Evolutionary conservation across 257 asterid genomes (phyloP).

Genomic region (Paulownia fortunei): DNA sequence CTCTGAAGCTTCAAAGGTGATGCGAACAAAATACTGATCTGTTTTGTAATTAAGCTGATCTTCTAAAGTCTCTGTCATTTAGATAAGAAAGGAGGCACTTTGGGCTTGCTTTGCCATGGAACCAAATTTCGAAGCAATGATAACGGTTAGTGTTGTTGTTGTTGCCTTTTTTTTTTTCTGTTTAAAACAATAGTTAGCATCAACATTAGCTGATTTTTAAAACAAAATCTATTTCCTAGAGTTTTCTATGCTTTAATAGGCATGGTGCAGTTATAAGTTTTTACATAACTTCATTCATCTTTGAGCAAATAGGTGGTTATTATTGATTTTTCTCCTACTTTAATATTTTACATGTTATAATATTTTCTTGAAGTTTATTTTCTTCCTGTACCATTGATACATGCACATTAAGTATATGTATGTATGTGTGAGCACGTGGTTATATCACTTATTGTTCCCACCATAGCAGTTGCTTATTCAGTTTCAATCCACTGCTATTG

Average conservation of each 20-base stretch:
- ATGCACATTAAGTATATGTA: background rate
- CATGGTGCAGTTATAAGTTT: background rate
- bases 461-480: background rate
- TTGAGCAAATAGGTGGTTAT: background rate
- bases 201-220: slow-evolving; percentile 2
- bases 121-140: slow-evolving; percentile 87
- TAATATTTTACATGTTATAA: background rate
- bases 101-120: slow-evolving; percentile 98
- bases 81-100: slow-evolving; percentile 98
- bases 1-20: slow-evolving; percentile 8
- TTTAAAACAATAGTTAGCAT: background rate
- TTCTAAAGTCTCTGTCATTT: slow-evolving; percentile 24
- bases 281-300: background rate
- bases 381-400: background rate
- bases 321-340: background rate
- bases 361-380: background rate
- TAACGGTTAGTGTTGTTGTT: slow-evolving; percentile 56
- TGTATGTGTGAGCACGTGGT: background rate
- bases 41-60: slow-evolving; percentile 21
- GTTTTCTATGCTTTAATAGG: background rate
- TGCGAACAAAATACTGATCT: slow-evolving; percentile 3
- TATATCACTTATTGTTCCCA: background rate
- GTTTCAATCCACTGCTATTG: background rate
- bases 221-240: background rate
- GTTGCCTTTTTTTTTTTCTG: background rate